Percentiles rank a stretch among this genome's conserved stretches.
These are phyloP conservation scores for Boletus sp. DNA, from an alignment of 768 basidiomycete genomes.

Conservation along the genomic window DNA sequence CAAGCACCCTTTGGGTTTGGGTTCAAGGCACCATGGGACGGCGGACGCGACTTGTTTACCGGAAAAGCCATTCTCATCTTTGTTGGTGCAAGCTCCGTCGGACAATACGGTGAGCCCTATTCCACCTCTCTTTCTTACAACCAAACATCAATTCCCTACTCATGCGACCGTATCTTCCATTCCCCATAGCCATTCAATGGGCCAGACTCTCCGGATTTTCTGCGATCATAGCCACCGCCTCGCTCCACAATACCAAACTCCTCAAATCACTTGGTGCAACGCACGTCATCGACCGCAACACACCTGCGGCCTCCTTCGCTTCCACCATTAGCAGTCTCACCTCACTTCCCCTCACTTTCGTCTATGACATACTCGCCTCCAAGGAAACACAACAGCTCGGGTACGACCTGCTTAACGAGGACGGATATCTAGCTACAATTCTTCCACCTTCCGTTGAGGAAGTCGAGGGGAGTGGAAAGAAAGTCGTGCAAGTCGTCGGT, in stretches of 20 bases:
- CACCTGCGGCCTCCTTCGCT: background rate
- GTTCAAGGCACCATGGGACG: no score
- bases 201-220: conserved; percentile 29
- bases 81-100: conserved; percentile 35
- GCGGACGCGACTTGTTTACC: conserved; percentile 16
- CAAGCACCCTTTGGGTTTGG: no score
- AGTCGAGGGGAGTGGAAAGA: background rate
- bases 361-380: conserved; percentile 24
- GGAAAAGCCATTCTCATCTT: conserved; percentile 31
- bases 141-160: background rate
- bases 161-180: background rate
- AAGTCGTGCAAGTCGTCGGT: no score
- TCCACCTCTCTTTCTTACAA: no score
- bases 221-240: conserved; percentile 35
- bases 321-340: background rate
- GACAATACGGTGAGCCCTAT: conserved; percentile 28
- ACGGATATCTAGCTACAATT: conserved; percentile 20
- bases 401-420: conserved; percentile 25
- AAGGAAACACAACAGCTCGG: conserved; percentile 30
- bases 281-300: conserved; percentile 29
- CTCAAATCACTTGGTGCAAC: conserved; percentile 34
- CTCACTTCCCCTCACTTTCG: background rate
- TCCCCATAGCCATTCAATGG: conserved; percentile 25
- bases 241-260: conserved; percentile 26
- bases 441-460: background rate